Evolutionary conservation across 805 yeast species (phyloP).

Genomic region (Monosporozyma aquatica): DNA sequence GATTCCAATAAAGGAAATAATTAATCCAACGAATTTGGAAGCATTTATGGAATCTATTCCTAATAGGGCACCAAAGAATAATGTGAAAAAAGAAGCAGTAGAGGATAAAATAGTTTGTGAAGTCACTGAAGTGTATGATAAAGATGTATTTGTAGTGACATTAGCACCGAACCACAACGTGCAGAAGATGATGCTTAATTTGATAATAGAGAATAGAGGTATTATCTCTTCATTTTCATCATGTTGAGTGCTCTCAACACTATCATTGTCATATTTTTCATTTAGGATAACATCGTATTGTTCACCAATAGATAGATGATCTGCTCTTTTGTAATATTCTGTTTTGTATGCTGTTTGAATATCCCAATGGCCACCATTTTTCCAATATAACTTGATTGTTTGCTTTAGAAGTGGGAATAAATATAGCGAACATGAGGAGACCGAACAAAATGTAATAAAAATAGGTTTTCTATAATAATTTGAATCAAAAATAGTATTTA

Average conservation of each 20-base stretch:
- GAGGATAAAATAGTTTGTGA: slow-evolving; percentile 88
- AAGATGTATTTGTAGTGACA: slow-evolving; percentile 71
- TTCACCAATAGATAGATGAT: background rate
- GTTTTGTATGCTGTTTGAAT: background rate
- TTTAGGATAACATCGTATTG: background rate
- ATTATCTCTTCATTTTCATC: background rate
- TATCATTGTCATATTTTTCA: background rate
- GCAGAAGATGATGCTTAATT: slow-evolving; percentile 65
- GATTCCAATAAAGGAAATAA: slow-evolving; percentile 66
- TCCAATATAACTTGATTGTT: background rate
- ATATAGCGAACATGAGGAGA: slow-evolving; percentile 70
- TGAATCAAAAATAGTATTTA: slow-evolving; percentile 56
- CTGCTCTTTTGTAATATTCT: background rate
- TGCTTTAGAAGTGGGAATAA: slow-evolving; percentile 40
- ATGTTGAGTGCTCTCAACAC: too few species aligned
- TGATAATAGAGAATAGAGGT: slow-evolving; percentile 19
- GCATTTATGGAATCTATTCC: slow-evolving; percentile 56
- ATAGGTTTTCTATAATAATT: slow-evolving; percentile 76
- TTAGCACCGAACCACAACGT: slow-evolving; percentile 83
- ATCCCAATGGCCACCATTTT: background rate
- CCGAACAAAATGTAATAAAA: slow-evolving; percentile 79
- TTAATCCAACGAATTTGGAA: slow-evolving; percentile 55
- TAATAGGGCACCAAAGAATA: slow-evolving; percentile 61
- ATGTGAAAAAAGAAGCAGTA: slow-evolving; percentile 82
- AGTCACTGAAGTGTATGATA: slow-evolving; percentile 80